Conservation (phyloP, 164 flowering plant genomes). For the Dillenia suffruticosa region DNA sequence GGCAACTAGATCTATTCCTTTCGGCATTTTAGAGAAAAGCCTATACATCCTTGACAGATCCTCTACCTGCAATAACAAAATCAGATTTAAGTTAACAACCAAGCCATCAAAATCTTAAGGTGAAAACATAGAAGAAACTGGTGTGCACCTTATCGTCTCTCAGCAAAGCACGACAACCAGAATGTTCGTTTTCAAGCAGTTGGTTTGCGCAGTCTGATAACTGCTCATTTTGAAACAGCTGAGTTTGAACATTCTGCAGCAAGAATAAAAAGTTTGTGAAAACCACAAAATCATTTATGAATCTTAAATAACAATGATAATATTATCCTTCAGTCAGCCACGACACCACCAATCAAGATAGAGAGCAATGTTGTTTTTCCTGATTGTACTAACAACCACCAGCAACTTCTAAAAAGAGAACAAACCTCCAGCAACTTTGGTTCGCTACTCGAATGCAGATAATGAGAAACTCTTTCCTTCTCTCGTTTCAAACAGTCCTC, state of each 20-base stretch:
- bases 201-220: conserved; percentile 55
- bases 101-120: not conserved
- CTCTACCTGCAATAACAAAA: conserved; percentile 31
- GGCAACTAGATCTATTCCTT: conserved; percentile 81
- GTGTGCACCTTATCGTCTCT: conserved; percentile 81
- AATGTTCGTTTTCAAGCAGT: conserved; percentile 88
- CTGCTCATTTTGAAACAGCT: conserved; percentile 54
- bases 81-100: not conserved
- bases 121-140: not conserved
- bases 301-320: too few species aligned
- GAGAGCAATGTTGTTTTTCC: too few species aligned
- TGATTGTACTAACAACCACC: too few species aligned
- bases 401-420: conserved; percentile 3
- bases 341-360: not conserved
- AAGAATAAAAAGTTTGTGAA: not conserved
- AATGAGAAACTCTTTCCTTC: conserved; percentile 81
- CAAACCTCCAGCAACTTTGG: conserved; percentile 73
- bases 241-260: conserved; percentile 55
- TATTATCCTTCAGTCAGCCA: too few species aligned
- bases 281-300: too few species aligned
- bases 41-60: conserved; percentile 95
- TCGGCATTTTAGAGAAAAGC: conserved; percentile 65
- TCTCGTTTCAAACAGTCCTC: conserved; percentile 85
- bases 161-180: conserved; percentile 90
- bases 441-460: conserved; percentile 81